These are phyloP conservation scores for Termitomyces sp. DNA, from an alignment of 768 basidiomycete species.

Conservation along the genomic window DNA sequence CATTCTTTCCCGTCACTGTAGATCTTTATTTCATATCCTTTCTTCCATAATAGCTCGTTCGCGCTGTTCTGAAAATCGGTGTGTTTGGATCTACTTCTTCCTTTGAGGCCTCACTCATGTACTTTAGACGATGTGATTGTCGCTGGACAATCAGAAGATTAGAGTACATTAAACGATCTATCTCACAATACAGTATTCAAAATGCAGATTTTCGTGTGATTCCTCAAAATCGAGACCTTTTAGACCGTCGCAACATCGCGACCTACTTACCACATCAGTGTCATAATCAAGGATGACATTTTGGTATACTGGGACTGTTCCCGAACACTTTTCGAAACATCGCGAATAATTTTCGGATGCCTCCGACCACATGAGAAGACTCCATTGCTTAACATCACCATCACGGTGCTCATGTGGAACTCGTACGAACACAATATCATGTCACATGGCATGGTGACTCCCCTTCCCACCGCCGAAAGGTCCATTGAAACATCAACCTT, in stretches of 20 bases:
- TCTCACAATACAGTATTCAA: not conserved
- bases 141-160: constrained; percentile 14
- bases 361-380: not conserved
- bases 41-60: constrained; percentile 50
- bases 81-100: constrained; percentile 16
- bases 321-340: not conserved
- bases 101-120: not conserved
- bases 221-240: not conserved
- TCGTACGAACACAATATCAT: not conserved
- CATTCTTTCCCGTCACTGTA: not conserved
- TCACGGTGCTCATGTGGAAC: not conserved
- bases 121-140: constrained; percentile 14
- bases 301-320: not conserved
- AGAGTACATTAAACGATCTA: constrained; percentile 3
- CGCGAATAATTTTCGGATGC: not conserved
- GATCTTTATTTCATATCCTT: not conserved
- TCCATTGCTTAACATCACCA: not conserved
- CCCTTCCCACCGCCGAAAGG: not conserved
- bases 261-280: not conserved
- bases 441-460: not conserved
- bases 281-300: too few species aligned
- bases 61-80: constrained; percentile 88
- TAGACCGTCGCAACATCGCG: not conserved
- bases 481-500: not conserved
- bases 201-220: not conserved